Conservation (phyloP, 2,329 filamentous ascomycete genomes). For the Fusarium begoniae region DNA sequence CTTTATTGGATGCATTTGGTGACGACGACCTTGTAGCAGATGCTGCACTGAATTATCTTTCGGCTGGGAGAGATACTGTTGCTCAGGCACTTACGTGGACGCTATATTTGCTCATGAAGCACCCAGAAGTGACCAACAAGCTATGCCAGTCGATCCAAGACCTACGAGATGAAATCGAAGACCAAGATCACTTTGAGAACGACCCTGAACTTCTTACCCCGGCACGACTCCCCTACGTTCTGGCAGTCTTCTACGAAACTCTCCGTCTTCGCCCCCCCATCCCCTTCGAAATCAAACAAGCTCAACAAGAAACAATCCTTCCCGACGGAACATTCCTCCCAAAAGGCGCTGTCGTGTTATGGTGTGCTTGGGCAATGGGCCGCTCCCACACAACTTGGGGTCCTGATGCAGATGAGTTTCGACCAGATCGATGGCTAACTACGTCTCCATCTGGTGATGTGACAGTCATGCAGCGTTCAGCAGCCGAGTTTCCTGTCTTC, state of each 20-base stretch:
- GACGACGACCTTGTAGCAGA: conserved; percentile 67
- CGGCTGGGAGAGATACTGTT: conserved; percentile 71
- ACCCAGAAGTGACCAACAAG: conserved; percentile 52
- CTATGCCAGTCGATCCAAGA: conserved; percentile 55
- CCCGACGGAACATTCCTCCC: conserved; percentile 70
- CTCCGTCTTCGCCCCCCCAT: conserved; percentile 71
- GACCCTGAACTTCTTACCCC: conserved; percentile 51
- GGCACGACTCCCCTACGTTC: conserved; percentile 61
- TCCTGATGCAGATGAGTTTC: conserved; percentile 62
- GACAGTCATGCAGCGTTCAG: conserved; percentile 53
- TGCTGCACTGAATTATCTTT: conserved; percentile 72
- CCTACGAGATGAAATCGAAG: neutral
- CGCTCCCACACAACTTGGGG: conserved; percentile 66
- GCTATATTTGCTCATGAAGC: conserved; percentile 66
- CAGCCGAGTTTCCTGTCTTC: conserved; percentile 70
- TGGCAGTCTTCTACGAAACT: conserved; percentile 69
- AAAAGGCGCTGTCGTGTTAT: conserved; percentile 63
- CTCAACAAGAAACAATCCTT: conserved; percentile 59
- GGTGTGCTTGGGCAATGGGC: conserved; percentile 73
- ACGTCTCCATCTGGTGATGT: conserved; percentile 43
- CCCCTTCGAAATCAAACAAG: conserved; percentile 73
- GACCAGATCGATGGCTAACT: conserved; percentile 65
- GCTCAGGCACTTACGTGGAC: conserved; percentile 73
- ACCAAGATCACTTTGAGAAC: neutral
- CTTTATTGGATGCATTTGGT: conserved; percentile 64